phyloP scores from a whole-genome alignment of 768 basidiomycete genomes.

The Auricularia heimuer region DNA sequence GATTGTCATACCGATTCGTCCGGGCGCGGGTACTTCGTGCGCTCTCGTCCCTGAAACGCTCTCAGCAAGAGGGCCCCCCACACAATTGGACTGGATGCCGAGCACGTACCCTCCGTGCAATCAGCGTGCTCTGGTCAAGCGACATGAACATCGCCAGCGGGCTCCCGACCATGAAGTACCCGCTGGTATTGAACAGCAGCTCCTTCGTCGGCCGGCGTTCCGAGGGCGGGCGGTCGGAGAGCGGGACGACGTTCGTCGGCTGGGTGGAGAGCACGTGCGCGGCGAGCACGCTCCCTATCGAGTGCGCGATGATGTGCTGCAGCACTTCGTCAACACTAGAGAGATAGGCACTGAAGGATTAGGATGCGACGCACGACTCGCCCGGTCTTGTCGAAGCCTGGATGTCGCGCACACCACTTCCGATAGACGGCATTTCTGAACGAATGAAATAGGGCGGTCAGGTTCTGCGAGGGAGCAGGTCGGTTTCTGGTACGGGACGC shows the following conservation, averaged over 20 bases:
- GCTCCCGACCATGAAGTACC: slow-evolving; percentile 30
- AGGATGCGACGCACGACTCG: slow-evolving; percentile 13
- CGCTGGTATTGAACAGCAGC: slow-evolving; percentile 25
- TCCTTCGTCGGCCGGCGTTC: slow-evolving; percentile 13
- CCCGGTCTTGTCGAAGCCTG: slow-evolving; percentile 27
- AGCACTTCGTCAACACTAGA: background rate
- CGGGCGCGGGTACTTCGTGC: slow-evolving; percentile 26
- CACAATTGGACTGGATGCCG: slow-evolving; percentile 11
- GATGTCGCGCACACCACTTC: slow-evolving; percentile 32
- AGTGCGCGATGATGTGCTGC: slow-evolving; percentile 31
- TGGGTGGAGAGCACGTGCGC: slow-evolving; percentile 33
- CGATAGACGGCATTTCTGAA: slow-evolving; percentile 29
- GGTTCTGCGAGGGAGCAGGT: background rate
- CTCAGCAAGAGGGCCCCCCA: background rate
- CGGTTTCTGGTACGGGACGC: background rate
- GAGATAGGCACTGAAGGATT: too few species aligned
- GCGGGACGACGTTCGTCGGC: slow-evolving; percentile 18
- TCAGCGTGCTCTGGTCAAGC: slow-evolving; percentile 31
- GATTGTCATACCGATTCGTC: slow-evolving; percentile 29
- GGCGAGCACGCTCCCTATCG: slow-evolving; percentile 31
- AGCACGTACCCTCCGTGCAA: slow-evolving; percentile 31
- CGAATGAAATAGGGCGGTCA: too few species aligned
- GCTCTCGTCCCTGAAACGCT: background rate
- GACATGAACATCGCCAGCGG: slow-evolving; percentile 34
- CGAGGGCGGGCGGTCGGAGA: background rate